Evolutionary conservation across 169 alveolate species (phyloP), one percentile per base, ranked within the genome.

Genomic region (Plasmodium vinckei): DNA sequence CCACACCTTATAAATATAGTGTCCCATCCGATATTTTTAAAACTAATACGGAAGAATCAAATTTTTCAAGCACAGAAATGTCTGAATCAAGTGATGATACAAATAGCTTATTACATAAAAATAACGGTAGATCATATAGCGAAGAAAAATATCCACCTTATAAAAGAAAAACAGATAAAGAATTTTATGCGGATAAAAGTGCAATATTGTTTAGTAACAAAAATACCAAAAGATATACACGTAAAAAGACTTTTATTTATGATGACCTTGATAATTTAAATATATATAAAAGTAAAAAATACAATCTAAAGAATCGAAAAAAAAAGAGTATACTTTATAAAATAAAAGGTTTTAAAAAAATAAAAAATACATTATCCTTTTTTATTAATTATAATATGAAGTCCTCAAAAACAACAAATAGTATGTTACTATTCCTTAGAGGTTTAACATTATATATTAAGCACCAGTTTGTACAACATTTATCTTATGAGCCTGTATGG

Each of bases 401-500:
- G 49, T 65, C 79, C n/a, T 56, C 90, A 9, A 82, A 67, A 67
- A 44, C 71, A 1, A 19, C 59, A 3, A 82, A 68, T 33, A 82
- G 53, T 67, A 7, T 68, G 5, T 67, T 67, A 19, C 54, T 82
- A 10, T 82, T 82, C 23, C 51, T 82, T 67, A 51, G 90, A 15
- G 90, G 84, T 6, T 7, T 82, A 6, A 67, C 61, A 17, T 54
- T 67, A 15, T 82, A 82, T 49, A 67, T 56, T 42, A 82, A 67
- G 17, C 90, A 82, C 27, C 53, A 68, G 10, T 68, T 82, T 67
- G 27, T 82, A 23, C 90, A 82, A 44, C 68, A 67, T 51, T 15
- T 82, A 42, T 82, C 90, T 1, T 82, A 82, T 47, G 84, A 82
- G 19, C 90, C 94, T 6, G 70, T 94, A 7, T 94, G 94, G 94